A percentile compares a stretch with the other conserved stretches of the same genome.
phyloP scores from a whole-genome alignment of 192 early-diverging fungal genomes.

The Geranomyces variabilis region DNA sequence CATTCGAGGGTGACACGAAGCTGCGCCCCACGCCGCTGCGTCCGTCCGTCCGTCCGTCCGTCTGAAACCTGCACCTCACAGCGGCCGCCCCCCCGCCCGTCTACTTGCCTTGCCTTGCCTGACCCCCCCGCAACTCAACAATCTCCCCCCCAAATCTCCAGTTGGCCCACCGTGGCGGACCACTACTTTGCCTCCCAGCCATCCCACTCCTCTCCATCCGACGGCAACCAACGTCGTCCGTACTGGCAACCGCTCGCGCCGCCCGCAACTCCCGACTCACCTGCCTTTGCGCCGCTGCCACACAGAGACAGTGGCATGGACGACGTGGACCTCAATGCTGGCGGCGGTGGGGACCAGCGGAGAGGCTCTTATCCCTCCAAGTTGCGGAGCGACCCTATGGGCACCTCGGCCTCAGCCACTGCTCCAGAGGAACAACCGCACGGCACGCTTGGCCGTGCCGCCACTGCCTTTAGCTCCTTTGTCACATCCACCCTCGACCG shows the following conservation, averaged over 20 bases:
- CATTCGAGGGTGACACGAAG: too few relatives aligned
- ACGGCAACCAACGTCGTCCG: slow-evolving; percentile 4
- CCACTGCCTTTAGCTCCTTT: slow-evolving; percentile 16
- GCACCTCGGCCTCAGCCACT: slow-evolving; percentile 6
- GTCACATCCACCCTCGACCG: slow-evolving; percentile 6
- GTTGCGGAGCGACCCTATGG: slow-evolving; percentile 23
- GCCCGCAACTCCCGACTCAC: neutral
- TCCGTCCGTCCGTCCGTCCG: too few relatives aligned
- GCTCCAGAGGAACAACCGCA: neutral
- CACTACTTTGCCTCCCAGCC: too few relatives aligned
- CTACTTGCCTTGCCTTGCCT: too few relatives aligned
- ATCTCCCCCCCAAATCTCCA: too few relatives aligned
- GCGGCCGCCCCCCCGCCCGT: too few relatives aligned
- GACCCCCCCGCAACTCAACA: too few relatives aligned
- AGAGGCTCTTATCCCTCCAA: slow-evolving; percentile 17
- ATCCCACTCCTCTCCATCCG: neutral
- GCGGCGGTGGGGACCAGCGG: neutral
- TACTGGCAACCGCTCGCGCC: neutral
- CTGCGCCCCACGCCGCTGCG: too few relatives aligned
- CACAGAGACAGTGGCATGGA: neutral
- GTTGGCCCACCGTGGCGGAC: too few relatives aligned
- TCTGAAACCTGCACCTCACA: too few relatives aligned
- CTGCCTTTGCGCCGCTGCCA: neutral
- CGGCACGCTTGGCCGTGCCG: slow-evolving; percentile 15
- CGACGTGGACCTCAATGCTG: neutral